These are phyloP conservation scores for Venturia oleaginea DNA, from an alignment of 2,329 filamentous ascomycete genomes.

Conservation along the genomic window DNA sequence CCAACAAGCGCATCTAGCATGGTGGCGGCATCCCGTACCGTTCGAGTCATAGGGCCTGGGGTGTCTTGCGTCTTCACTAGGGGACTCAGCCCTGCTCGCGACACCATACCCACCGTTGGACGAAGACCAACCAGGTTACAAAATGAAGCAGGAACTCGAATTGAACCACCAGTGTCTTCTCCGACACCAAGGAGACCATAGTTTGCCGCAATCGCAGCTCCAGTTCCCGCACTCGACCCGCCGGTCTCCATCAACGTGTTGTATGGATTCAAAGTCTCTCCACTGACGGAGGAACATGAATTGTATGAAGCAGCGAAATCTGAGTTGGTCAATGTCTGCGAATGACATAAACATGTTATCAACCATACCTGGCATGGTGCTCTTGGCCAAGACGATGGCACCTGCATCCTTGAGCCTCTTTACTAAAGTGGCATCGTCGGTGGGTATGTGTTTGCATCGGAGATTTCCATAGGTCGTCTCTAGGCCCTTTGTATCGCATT, in stretches of 20 bases:
- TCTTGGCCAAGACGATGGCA: conserved; percentile 11
- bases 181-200: conserved; percentile 19
- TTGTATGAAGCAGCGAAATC: conserved; percentile 12
- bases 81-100: conserved; percentile 20
- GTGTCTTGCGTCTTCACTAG: conserved; percentile 20
- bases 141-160: conserved; percentile 20
- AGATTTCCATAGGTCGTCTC: conserved; percentile 8
- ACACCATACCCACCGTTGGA: conserved; percentile 21
- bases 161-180: conserved; percentile 22
- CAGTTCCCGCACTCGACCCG: conserved; percentile 21
- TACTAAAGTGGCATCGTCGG: conserved; percentile 9
- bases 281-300: conserved; percentile 10
- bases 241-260: conserved; percentile 21
- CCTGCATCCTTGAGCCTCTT: conserved; percentile 11
- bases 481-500: conserved; percentile 8
- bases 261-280: conserved; percentile 17
- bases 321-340: not conserved
- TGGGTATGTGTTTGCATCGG: conserved; percentile 9
- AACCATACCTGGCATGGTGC: conserved; percentile 9
- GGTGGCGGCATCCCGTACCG: conserved; percentile 20
- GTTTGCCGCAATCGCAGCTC: conserved; percentile 21
- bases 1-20: conserved; percentile 20
- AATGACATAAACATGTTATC: not conserved
- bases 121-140: conserved; percentile 21
- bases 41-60: conserved; percentile 19